These are phyloP conservation scores for barley (Hordeum vulgare) DNA, from an alignment of 176 grass and related monocot genomes.

Conservation along the genomic window MorexV3_pseudomolecules_assembly NC_058522.1:332688965-332689464, in stretches of 20 bases:
- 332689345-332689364: neutral
- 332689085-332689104: neutral
- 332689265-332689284: neutral
- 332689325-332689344: neutral
- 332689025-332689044: neutral
- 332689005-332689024: neutral
- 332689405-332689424: neutral
- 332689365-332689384: neutral
- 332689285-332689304: neutral
- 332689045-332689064: neutral
- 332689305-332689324: neutral
- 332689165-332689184: neutral
- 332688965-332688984: neutral
- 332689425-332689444: neutral
- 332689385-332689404: neutral
- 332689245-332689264: neutral
- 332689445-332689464: neutral
- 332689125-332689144: neutral
- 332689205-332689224: neutral
- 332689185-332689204: neutral
- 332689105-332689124: neutral
- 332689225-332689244: neutral
- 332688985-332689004: neutral
- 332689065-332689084: neutral
- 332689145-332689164: neutral